Evolutionary conservation across 805 yeast species (phyloP).

Genomic region (Kodamaea leandrae): DNA sequence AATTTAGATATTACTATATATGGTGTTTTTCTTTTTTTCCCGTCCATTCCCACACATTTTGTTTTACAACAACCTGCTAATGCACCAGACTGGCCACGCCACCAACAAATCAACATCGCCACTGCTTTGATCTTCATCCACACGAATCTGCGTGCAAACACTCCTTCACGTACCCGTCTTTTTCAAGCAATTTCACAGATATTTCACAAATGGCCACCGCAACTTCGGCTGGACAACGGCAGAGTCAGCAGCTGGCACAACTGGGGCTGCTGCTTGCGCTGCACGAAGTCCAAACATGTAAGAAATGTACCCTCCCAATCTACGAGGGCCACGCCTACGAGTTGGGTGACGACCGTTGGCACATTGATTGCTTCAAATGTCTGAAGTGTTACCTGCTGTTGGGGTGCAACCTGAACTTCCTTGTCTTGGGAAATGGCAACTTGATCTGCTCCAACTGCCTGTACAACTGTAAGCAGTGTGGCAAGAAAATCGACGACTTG

Average conservation of each 20-base stretch:
- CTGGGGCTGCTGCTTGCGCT: conserved; percentile 6
- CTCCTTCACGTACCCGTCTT: neutral
- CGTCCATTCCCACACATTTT: conserved; percentile 3
- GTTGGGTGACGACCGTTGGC: conserved; percentile 94
- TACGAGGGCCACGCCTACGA: conserved; percentile 94
- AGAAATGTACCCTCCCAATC: conserved; percentile 48
- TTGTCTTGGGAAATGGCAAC: conserved; percentile 90
- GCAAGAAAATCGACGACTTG: conserved; percentile 82
- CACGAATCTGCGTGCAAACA: neutral
- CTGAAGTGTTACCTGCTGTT: conserved; percentile 75
- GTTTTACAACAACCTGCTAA: conserved; percentile 3
- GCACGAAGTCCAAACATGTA: conserved; percentile 31
- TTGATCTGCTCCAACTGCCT: conserved; percentile 88
- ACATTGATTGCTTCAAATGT: conserved; percentile 86
- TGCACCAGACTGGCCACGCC: conserved; percentile 4
- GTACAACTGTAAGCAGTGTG: conserved; percentile 84
- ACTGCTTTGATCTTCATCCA: neutral
- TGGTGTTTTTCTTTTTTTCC: conserved; percentile 1
- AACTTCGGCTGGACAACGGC: conserved; percentile 1
- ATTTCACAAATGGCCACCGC: conserved; percentile 3
- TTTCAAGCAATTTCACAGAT: neutral
- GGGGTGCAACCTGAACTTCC: conserved; percentile 84
- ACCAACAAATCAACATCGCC: neutral
- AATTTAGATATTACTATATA: neutral
- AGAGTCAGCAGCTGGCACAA: neutral